A percentile compares a stretch with the other conserved stretches of the same genome.
Conservation (phyloP, 2,329 filamentous ascomycete species). For the Saccharata proteae region DNA sequence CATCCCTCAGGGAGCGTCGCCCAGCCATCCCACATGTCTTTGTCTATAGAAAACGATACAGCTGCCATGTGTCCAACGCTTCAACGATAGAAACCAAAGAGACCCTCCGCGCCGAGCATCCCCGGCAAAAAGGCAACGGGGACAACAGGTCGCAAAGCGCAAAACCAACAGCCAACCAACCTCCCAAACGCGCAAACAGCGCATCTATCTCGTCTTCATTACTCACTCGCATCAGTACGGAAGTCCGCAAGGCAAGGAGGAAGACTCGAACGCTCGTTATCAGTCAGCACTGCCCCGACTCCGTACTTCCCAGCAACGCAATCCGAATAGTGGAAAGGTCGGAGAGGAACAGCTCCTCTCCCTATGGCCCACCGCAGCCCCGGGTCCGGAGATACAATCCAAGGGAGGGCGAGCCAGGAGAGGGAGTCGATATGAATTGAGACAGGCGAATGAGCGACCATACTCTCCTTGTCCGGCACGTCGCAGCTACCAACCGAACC, state of each 20-base stretch:
- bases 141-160: constrained; percentile 21
- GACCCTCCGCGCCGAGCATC: constrained; percentile 6
- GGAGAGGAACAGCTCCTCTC: constrained; percentile 10
- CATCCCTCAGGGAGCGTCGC: too few relatives aligned
- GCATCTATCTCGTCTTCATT: constrained; percentile 23
- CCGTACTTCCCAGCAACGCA: too few relatives aligned
- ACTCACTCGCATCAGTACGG: constrained; percentile 6
- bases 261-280: constrained; percentile 29
- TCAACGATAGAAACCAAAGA: too few relatives aligned
- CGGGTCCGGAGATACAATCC: constrained; percentile 26
- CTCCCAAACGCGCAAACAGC: constrained; percentile 8
- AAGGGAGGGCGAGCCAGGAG: constrained; percentile 18
- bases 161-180: constrained; percentile 26
- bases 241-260: constrained; percentile 17
- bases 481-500: constrained; percentile 13
- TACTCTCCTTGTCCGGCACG: constrained; percentile 31
- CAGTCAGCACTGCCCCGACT: constrained; percentile 23
- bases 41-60: too few relatives aligned
- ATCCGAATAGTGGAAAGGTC: constrained; percentile 8
- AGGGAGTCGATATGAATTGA: constrained; percentile 13
- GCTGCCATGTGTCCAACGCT: too few relatives aligned
- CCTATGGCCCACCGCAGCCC: constrained; percentile 21
- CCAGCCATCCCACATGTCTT: too few relatives aligned
- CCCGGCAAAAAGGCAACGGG: constrained; percentile 19
- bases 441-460: constrained; percentile 30